phyloP scores from a whole-genome alignment of 2,329 filamentous ascomycete genomes.

The Fusarium euwallaceae region DNA sequence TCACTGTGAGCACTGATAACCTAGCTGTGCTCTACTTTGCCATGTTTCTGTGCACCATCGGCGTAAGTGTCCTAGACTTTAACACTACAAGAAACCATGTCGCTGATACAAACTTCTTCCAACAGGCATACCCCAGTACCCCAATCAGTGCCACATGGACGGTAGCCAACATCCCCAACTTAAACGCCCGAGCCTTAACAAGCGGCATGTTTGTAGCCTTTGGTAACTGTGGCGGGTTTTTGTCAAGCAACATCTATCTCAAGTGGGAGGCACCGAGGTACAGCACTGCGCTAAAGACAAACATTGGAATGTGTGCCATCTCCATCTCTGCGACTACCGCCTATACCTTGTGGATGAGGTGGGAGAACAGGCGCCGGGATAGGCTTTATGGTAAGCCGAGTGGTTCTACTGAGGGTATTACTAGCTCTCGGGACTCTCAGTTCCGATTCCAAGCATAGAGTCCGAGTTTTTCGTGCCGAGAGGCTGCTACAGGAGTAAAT shows the following conservation, averaged over 20 bases:
- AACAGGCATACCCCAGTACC: background rate
- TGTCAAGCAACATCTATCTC: background rate
- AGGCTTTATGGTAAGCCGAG: background rate
- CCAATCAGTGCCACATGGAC: background rate
- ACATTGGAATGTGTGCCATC: background rate
- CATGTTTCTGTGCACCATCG: background rate
- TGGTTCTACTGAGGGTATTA: background rate
- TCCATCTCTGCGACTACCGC: background rate
- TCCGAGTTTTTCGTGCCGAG: background rate
- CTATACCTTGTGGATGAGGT: background rate
- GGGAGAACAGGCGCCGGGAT: background rate
- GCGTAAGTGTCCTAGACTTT: background rate
- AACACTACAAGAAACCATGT: background rate
- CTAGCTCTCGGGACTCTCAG: background rate
- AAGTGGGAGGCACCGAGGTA: background rate
- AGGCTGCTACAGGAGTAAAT: background rate
- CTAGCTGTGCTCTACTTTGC: background rate
- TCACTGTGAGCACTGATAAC: background rate
- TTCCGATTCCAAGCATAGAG: background rate
- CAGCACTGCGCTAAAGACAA: background rate
- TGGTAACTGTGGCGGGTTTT: background rate
- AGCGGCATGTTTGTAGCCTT: background rate
- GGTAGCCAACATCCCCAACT: background rate
- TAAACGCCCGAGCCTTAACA: background rate
- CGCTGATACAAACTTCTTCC: background rate